Base-by-base conservation (phyloP, 768 basidiomycete species). In the Asterophora parasitica region DNA sequence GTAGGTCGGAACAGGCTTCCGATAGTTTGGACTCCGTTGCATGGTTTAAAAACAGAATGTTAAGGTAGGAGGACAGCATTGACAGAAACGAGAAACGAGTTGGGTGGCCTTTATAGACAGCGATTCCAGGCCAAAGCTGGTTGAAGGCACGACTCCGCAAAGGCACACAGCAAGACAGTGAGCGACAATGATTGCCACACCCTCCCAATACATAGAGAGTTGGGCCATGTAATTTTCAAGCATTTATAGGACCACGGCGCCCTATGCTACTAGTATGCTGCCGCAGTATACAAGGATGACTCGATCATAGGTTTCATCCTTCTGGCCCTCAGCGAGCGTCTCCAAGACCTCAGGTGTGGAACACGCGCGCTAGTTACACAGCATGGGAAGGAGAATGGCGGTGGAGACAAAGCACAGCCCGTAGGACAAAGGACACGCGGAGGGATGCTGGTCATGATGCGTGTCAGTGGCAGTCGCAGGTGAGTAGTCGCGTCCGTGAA, bases 1-100 rank as follows among this genome's bases (percentile, higher is more conserved):
- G 64, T 79, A 85, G 44, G 66, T 65, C 3, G 85, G 85, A 33
- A 78, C 83, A 27, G 85, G 85, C 61, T 88, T 88, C 44, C 85
- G 73, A 62, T 83, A 81, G 62, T 79, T 83, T 76, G 78, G 78
- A 57, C 64, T 63, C 38, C 68, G 69, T 46, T 61, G 65, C 67
- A 73, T 65, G 34, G 15, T 20, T 39, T 13, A 32, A 35, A 41
- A 33, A 13, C 40, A 13, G 15, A 36, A 38, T 17, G 44, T 7
- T 15, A n/a, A 15, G 33, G 37, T 13, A 42, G 16, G 17, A 38
- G 44, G 36, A 26, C 33, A 6, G 3, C 3, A 23, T 23, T 3
- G 23, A 6, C 23, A 23, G 16, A 36, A 26, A 38, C 13, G 26
- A 15, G 32, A 6, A 28, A 32, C 27, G 13, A n/a, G 35, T 11